Evolutionary conservation across 192 early-diverging fungal species (phyloP).

Genomic region (Backusella circina): DNA sequence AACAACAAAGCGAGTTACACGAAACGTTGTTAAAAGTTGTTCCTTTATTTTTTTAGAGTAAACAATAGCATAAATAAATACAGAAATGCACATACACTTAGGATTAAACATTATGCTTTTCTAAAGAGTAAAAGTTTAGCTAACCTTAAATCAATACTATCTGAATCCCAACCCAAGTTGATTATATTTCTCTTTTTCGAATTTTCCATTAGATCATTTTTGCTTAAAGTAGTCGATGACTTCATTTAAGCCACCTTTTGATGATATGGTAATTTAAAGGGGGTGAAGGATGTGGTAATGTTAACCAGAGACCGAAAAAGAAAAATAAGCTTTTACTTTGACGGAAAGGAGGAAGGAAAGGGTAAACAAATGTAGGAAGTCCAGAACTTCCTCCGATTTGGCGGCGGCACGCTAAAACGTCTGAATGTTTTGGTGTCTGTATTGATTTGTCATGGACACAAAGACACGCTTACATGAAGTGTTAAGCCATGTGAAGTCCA

Average conservation of each 20-base stretch:
- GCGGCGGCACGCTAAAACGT: neutral
- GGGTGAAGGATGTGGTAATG: neutral
- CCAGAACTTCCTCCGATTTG: slow-evolving; percentile 4
- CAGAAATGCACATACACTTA: neutral
- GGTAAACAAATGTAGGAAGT: neutral
- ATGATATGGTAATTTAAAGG: neutral
- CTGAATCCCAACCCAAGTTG: neutral
- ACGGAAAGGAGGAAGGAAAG: neutral
- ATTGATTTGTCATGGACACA: neutral
- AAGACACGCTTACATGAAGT: neutral
- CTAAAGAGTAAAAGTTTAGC: neutral
- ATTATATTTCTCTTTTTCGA: neutral
- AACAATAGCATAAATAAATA: neutral
- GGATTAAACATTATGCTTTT: neutral
- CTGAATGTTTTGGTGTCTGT: neutral
- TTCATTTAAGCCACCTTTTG: neutral
- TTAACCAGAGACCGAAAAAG: neutral
- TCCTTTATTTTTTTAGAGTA: neutral
- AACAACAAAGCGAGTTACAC: neutral
- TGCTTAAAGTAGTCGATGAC: neutral
- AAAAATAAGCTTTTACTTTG: neutral
- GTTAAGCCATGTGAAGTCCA: neutral
- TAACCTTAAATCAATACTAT: neutral
- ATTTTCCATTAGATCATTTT: neutral
- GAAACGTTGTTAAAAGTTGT: neutral